Base-by-base conservation (phyloP, 2,329 filamentous ascomycete genomes). In the Magnaporthiopsis rhizophila region DNA sequence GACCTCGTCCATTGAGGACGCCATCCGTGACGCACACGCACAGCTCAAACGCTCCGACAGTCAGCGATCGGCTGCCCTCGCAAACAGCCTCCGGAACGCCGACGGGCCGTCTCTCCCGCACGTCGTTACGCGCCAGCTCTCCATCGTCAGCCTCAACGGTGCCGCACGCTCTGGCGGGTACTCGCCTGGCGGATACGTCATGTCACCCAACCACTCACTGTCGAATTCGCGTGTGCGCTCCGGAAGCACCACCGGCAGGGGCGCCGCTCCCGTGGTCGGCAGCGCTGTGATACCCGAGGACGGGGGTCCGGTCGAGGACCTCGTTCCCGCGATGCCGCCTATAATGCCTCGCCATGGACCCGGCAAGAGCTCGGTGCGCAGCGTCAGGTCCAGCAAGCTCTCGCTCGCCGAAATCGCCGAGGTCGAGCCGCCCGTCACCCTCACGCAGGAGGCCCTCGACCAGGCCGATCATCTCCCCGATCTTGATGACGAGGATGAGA, bases 1-100 rank as follows among this genome's bases (percentile, higher is more conserved):
- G 78, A 88, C 86, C 65, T 90, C 87, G 67, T 91, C 90, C 67
- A 89, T 92, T 71, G 89, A 89, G 70, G 86, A 90, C 78, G 89
- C 90, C 69, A 93, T 92, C 70, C 84, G 89, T 65, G 86, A 89
- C 71, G 80, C 91, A 68, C 87, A 91, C 74, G 80, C 86, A 66
- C 87, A 90, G 74, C 79, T 90, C 72, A 91, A 90, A 76, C 83
- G 86, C 68, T 85, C 81, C 71, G 89, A 90, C 72, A 90, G 86
- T 72, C 81, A 85, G 66, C 81, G 83, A 65, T 89, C 87, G 2
- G 89, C 86, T 11, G 78, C 87, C 62, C 79, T 85, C 59, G 85
- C 83, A 26, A 78, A 80, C 59, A 80, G 78, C 64, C 72, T 80
- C 66, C 68, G 68, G 65, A 68, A 65, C 21, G 65, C 13, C 9